These are phyloP conservation scores for Boletus coccyginus DNA, from an alignment of 768 basidiomycete genomes.

Conservation along the genomic window DNA sequence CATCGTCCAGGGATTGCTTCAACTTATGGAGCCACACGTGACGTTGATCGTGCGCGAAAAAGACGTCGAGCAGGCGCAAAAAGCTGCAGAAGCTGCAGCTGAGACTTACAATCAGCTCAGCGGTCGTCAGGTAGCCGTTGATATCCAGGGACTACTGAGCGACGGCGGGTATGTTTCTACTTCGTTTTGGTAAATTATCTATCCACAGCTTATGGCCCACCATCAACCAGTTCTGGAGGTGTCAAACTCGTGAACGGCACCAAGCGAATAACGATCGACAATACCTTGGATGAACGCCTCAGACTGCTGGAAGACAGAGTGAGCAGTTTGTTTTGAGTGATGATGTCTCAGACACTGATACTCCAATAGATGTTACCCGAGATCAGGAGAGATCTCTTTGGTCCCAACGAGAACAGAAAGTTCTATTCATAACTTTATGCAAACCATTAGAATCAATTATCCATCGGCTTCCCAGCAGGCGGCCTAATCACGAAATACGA, in stretches of 20 bases:
- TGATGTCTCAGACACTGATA: background rate
- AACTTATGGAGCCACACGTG: conserved; percentile 72
- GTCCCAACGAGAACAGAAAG: conserved; percentile 87
- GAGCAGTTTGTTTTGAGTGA: conserved; percentile 24
- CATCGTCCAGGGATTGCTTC: conserved; percentile 83
- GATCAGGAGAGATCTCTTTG: conserved; percentile 86
- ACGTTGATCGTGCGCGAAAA: conserved; percentile 64
- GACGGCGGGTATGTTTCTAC: conserved; percentile 58
- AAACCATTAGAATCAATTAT: background rate
- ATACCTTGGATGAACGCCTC: conserved; percentile 91
- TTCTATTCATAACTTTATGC: conserved; percentile 61
- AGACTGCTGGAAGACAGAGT: conserved; percentile 88
- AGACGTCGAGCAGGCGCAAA: conserved; percentile 59
- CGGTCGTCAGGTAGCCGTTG: conserved; percentile 58
- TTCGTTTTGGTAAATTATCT: background rate
- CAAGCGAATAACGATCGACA: conserved; percentile 85
- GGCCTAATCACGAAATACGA: background rate
- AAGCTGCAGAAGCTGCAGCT: conserved; percentile 64
- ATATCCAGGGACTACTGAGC: conserved; percentile 58
- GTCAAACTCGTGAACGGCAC: conserved; percentile 70
- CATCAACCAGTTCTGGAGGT: conserved; percentile 69
- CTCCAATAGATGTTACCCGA: conserved; percentile 88
- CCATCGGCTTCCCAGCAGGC: background rate
- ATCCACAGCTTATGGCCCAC: background rate
- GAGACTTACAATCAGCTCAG: conserved; percentile 74